Evolutionary conservation across 2,329 filamentous ascomycete species (phyloP).

Genomic region (Amylocarpus encephaloides): DNA sequence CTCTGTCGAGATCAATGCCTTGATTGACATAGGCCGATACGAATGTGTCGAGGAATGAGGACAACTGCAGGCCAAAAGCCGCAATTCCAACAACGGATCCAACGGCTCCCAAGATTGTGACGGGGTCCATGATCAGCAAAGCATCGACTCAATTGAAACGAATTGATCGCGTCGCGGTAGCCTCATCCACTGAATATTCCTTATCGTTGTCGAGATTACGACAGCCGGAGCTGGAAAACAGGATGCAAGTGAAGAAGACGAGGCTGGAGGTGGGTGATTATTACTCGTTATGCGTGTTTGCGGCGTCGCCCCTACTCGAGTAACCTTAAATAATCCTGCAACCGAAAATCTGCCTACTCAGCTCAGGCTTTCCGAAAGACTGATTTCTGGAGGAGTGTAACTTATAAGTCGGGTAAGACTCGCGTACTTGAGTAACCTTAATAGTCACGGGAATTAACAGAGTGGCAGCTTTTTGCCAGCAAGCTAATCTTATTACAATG

Average conservation of each 20-base stretch:
- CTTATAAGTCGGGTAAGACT: too few species aligned
- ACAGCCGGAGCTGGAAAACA: not conserved
- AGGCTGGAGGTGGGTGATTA: not conserved
- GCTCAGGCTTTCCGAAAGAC: too few species aligned
- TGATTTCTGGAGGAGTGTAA: too few species aligned
- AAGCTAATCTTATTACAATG: too few species aligned
- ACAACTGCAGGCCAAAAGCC: slow-evolving; percentile 1
- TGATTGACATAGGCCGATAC: not conserved
- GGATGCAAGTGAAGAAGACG: not conserved
- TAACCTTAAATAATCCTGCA: too few species aligned
- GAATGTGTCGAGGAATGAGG: not conserved
- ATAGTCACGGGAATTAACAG: too few species aligned
- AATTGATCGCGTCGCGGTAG: not conserved
- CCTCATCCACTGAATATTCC: not conserved
- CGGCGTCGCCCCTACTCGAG: not conserved
- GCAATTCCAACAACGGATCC: slow-evolving; percentile 5
- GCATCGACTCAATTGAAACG: not conserved
- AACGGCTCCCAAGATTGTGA: slow-evolving; percentile 1
- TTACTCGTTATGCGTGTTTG: not conserved
- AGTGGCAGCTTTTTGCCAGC: too few species aligned
- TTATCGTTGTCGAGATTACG: not conserved
- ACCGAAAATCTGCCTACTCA: too few species aligned
- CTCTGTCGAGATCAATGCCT: not conserved
- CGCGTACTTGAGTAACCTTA: too few species aligned
- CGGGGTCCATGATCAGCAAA: slow-evolving; percentile 14